A percentile compares a stretch with the other conserved stretches of the same genome.
These are phyloP conservation scores for Microbotryum intermedium DNA, from an alignment of 1,284 basidiomycete genomes.

Conservation along the genomic window DNA sequence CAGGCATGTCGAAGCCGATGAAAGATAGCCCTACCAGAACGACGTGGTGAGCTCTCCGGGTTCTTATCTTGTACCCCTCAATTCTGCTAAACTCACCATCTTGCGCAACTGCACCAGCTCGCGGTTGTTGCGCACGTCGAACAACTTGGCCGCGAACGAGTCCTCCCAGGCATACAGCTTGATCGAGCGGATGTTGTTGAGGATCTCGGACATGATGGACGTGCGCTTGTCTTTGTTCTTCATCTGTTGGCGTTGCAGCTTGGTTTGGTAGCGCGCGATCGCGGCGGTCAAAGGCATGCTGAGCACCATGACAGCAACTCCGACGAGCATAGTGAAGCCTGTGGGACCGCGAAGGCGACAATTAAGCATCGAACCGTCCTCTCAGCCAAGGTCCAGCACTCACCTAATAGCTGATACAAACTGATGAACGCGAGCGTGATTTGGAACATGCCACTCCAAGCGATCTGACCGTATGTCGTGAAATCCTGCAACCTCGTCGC, in stretches of 20 bases:
- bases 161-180: constrained; percentile 65
- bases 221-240: constrained; percentile 60
- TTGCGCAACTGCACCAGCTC: constrained; percentile 73
- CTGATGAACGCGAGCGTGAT: constrained; percentile 82
- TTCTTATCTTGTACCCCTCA: no score
- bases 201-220: constrained; percentile 55
- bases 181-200: constrained; percentile 77
- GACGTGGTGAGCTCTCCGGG: constrained; percentile 36
- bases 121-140: constrained; percentile 70
- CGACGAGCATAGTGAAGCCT: constrained; percentile 50
- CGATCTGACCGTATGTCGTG: constrained; percentile 37
- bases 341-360: no score
- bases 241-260: constrained; percentile 80
- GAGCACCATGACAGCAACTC: constrained; percentile 76
- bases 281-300: constrained; percentile 61
- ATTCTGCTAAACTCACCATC: constrained; percentile 49
- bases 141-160: constrained; percentile 66
- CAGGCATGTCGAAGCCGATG: constrained; percentile 27
- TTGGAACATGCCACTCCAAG: constrained; percentile 46
- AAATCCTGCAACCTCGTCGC: constrained; percentile 72
- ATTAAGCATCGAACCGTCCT: constrained; percentile 40
- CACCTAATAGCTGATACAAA: constrained; percentile 57
- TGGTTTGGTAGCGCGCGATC: constrained; percentile 66
- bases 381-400: constrained; percentile 35
- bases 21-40: constrained; percentile 35